A percentile compares a stretch with the other conserved stretches of the same genome.
Conservation (phyloP, 2,329 filamentous ascomycete genomes). For the Fusarium sp. region DNA sequence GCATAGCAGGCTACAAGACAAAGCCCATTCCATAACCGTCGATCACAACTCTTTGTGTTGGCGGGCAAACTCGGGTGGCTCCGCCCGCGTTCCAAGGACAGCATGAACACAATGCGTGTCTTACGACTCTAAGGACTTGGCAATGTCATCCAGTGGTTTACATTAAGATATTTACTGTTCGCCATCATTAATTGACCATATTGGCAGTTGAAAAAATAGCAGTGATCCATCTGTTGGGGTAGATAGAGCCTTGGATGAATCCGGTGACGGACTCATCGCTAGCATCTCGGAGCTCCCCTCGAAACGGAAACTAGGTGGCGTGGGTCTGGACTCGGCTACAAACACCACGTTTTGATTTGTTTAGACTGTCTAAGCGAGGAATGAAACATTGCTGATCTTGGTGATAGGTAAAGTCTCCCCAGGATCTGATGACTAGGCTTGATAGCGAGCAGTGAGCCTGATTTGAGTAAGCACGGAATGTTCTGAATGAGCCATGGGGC, state of each 20-base stretch:
- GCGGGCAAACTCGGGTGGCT: neutral
- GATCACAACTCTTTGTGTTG: neutral
- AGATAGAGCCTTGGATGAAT: neutral
- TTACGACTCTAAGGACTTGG: neutral
- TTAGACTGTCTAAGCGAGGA: neutral
- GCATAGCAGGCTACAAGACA: neutral
- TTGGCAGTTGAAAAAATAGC: neutral
- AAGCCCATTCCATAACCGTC: slow-evolving; percentile 1
- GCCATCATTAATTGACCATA: neutral
- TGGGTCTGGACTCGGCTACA: neutral
- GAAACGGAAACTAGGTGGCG: neutral
- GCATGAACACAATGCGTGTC: neutral
- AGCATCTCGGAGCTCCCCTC: neutral
- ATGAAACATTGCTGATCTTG: neutral
- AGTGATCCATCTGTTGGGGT: neutral
- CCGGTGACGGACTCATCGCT: neutral
- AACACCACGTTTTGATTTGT: neutral
- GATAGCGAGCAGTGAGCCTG: neutral
- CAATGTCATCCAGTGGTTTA: neutral
- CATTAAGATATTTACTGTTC: neutral
- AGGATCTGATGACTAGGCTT: neutral
- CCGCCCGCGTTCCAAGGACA: neutral
- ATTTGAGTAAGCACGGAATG: neutral
- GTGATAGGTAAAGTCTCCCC: neutral
- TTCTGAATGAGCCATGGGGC: neutral